Base-by-base conservation (phyloP, 495 filamentous ascomycete species). In the Annulohypoxylon stygium region DNA sequence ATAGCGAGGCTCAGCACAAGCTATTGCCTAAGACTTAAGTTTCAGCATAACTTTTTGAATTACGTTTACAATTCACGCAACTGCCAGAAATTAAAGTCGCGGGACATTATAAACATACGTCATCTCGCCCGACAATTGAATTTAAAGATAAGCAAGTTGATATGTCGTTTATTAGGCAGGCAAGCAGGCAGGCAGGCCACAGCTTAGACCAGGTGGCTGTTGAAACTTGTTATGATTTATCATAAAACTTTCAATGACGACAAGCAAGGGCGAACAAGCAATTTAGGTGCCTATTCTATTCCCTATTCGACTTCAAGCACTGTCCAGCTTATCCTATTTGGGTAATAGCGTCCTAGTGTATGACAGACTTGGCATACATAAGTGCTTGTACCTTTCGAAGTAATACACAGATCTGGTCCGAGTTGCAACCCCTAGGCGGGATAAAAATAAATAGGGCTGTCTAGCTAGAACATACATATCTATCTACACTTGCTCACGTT, bases 61-160 rank as follows among this genome's bases (percentile, higher is more conserved):
- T 12, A n/a, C 18, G 37, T 23, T 58, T 39, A 58, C n/a, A 39
- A 39, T 20, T 20, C 25, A 57, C 8, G 25, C 34, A n/a, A 23
- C 16, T 20, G 8, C 14, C 34, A 9, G 12, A 30, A 23, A 36
- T 9, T 36, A 50, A 33, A 18, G 33, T 50, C 34, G 11, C 34
- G 11, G 1, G n/a, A 50, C 41, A 50, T 53, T 37, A 25, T 7
- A 53, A 36, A 14, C 30, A 54, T 68, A 61, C 25, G 57, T 68
- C 57, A 68, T 68, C 23, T 61, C 5, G 34, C 18, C 47, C 41
- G 12, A 51, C 33, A 43, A 54, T 33, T 23, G 12, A 6, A 25
- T 58, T 37, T 37, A 43, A 9, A 11, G n/a, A 11, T 20, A 8
- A 37, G 39, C 3, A 11, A 43, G 9, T 34, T 18, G 30, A 34